Percentiles rank a stretch among this genome's conserved stretches.
Conservation (phyloP, 2,329 filamentous ascomycete genomes). For the Penicillium sp. region DNA sequence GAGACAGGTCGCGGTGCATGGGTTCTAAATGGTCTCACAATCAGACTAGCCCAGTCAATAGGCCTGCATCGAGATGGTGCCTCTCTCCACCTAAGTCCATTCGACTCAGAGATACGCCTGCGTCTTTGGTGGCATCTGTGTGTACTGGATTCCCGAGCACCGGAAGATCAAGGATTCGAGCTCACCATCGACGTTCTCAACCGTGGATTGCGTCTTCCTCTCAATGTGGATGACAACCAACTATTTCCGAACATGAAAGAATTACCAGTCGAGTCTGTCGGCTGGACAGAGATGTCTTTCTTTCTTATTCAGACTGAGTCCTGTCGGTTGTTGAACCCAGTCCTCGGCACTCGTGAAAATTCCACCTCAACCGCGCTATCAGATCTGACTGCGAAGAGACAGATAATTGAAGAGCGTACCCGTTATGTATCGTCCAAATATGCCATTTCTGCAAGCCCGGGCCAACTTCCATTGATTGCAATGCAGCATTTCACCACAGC, state of each 20-base stretch:
- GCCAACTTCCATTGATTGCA: constrained; percentile 10
- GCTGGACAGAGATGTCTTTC: constrained; percentile 20
- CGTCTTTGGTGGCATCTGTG: constrained; percentile 64
- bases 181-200: constrained; percentile 59
- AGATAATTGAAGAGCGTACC: constrained; percentile 10
- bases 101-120: constrained; percentile 58
- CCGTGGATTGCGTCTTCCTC: constrained; percentile 32
- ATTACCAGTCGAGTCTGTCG: constrained; percentile 12
- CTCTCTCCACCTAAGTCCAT: constrained; percentile 54
- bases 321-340: constrained; percentile 17
- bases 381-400: constrained; percentile 9
- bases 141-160: constrained; percentile 58
- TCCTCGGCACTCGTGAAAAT: constrained; percentile 12
- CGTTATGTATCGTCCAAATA: constrained; percentile 12
- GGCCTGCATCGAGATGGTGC: constrained; percentile 62
- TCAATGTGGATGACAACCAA: constrained; percentile 42
- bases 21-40: constrained; percentile 59
- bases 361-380: constrained; percentile 7
- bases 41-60: constrained; percentile 61
- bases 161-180: constrained; percentile 62
- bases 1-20: constrained; percentile 41
- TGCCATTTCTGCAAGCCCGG: background rate
- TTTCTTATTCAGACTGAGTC: constrained; percentile 23
- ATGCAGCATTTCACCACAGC: constrained; percentile 15
- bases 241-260: constrained; percentile 14